Conservation (phyloP, 75 land plant species). For the Pseudotsuga menziesii region DNA sequence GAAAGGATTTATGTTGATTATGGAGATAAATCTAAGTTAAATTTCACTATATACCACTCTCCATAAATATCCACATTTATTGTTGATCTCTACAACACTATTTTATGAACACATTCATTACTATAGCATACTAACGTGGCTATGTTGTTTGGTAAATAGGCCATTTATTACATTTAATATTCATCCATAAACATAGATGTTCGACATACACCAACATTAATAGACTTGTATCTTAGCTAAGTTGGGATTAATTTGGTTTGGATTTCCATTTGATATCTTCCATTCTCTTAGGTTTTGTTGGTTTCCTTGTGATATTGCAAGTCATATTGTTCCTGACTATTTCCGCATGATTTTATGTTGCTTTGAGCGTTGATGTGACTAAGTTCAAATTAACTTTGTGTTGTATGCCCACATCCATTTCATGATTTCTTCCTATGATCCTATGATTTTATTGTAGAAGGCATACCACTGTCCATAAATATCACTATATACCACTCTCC, state of each 20-base stretch:
- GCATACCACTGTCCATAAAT: constrained; percentile 56
- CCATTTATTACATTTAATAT: constrained; percentile 73
- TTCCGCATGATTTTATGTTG: constrained; percentile 57
- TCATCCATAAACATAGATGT: constrained; percentile 74
- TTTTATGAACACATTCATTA: constrained; percentile 53
- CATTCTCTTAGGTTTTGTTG: no score
- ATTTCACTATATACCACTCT: constrained; percentile 72
- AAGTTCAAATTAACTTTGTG: constrained; percentile 67
- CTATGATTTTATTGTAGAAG: constrained; percentile 37
- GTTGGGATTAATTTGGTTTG: no score
- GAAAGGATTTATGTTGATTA: constrained; percentile 74
- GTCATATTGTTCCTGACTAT: constrained; percentile 61
- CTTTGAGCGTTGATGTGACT: constrained; percentile 61
- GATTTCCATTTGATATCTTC: no score
- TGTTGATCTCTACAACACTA: constrained; percentile 58
- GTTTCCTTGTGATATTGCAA: no score
- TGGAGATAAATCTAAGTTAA: constrained; percentile 54
- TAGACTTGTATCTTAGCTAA: constrained; percentile 37
- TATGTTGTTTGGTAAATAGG: constrained; percentile 59
- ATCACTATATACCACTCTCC: constrained; percentile 79
- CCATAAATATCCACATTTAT: constrained; percentile 74
- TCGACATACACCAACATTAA: constrained; percentile 81
- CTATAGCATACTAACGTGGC: constrained; percentile 64
- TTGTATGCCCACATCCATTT: constrained; percentile 64
- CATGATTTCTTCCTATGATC: constrained; percentile 65